phyloP scores from a whole-genome alignment of 805 yeast genomes.

The Zygotorulaspora florentina region DNA sequence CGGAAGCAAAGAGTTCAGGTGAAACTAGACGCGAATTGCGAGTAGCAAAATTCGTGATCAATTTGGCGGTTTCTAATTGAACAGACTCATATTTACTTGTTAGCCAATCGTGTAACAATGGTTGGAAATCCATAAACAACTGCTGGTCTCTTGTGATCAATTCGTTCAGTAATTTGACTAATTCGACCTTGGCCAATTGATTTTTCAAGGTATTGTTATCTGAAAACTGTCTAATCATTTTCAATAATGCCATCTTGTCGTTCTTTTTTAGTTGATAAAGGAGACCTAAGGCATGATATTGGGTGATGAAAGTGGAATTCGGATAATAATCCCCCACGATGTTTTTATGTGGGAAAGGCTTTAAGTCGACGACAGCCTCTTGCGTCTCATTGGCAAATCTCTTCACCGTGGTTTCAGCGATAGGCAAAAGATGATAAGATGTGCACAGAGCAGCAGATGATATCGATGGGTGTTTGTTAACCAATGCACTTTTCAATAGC shows the following conservation, averaged over 20 bases:
- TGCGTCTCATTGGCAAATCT: constrained; percentile 93
- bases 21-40: constrained; percentile 52
- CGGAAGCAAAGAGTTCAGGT: constrained; percentile 62
- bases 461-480: constrained; percentile 80
- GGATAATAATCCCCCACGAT: constrained; percentile 48
- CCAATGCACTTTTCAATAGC: constrained; percentile 85
- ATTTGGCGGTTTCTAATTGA: constrained; percentile 84
- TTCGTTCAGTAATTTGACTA: constrained; percentile 76
- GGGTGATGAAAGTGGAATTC: constrained; percentile 74
- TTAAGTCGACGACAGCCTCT: constrained; percentile 63
- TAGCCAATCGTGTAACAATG: constrained; percentile 63
- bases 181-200: constrained; percentile 79
- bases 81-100: constrained; percentile 84
- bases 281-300: constrained; percentile 93
- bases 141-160: constrained; percentile 69
- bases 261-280: constrained; percentile 82
- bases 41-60: constrained; percentile 42
- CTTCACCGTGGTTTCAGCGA: constrained; percentile 86
- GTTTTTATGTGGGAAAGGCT: constrained; percentile 39
- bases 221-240: constrained; percentile 74
- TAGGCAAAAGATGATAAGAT: constrained; percentile 83
- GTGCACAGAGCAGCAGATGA: constrained; percentile 93
- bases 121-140: constrained; percentile 43
- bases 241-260: constrained; percentile 91
- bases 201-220: constrained; percentile 61